Evolutionary conservation across 805 yeast species (phyloP), one percentile per base, ranked within the genome.

Genomic region (Schizosaccharomyces japonicus): DNA sequence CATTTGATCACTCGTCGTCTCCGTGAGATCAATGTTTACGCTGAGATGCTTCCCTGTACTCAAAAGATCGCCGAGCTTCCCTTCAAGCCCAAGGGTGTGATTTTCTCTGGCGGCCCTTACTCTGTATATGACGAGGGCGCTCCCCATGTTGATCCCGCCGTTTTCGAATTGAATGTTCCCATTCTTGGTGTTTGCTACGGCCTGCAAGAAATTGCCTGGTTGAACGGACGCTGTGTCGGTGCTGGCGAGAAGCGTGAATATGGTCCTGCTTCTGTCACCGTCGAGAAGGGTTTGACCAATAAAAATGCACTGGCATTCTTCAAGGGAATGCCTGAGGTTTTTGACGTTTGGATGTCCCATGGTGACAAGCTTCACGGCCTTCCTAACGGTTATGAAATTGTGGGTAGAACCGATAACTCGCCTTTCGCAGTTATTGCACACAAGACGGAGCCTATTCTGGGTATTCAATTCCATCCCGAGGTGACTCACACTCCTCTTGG

Each of bases 21-120:
- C 57, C 82, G 98, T 72, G 98, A 90, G 65, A 81, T 85, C 71
- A 84, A 90, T 64, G 87, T 90, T 55, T 90, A 90, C 65, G 96
- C 98, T 55, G 98, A 90, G 68, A 90, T 90, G 98, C 73, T 90
- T 54, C 98, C 98, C 56, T 90, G 98, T 68, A 90, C 98, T 48
- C 98, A 92, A 67, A 90, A 90, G 70, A 87, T 90, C 60, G 62
- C 78, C 49, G 95, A 87, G 55, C 72, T 90, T 57, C 65, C 76
- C 51, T 90, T 95, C 92, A 85, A 75, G 62, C 98, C 98, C 56
- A 81, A 78, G 63, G 98, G 98, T 67, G 78, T 90, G 50, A 90
- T 90, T 59, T 69, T 90, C 52, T 84, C 95, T 44, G 98, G 98
- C 53, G 90, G 94, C 54, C 98, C 98, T 48, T 90, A 82, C 77